A percentile compares a stretch with the other conserved stretches of the same genome.
Conservation (phyloP, 805 yeast genomes). For the Monosporozyma solicola region DNA sequence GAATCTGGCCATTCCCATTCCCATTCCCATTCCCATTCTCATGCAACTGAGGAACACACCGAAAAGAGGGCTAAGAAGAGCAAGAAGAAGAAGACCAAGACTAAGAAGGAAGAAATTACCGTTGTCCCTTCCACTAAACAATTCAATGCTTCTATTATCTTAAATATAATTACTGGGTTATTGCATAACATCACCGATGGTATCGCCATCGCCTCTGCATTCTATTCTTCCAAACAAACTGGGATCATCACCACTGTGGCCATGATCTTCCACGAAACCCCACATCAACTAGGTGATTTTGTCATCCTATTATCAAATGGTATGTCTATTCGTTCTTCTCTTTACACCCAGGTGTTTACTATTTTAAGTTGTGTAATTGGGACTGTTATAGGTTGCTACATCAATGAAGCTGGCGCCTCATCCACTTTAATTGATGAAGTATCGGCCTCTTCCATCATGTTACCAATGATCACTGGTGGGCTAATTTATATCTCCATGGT, state of each 20-base stretch:
- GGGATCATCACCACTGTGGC: constrained; percentile 67
- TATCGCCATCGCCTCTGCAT: constrained; percentile 62
- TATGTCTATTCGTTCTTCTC: constrained; percentile 53
- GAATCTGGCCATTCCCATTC: constrained; percentile 33
- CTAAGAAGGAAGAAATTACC: constrained; percentile 11
- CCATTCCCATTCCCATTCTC: constrained; percentile 39
- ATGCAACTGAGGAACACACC: neutral
- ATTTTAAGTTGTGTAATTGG: constrained; percentile 60
- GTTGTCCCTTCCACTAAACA: constrained; percentile 10
- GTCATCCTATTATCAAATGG: constrained; percentile 61
- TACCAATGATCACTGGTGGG: constrained; percentile 73
- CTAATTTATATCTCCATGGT: constrained; percentile 64
- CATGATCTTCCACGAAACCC: constrained; percentile 67
- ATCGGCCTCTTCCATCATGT: constrained; percentile 16
- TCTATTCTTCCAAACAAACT: constrained; percentile 46
- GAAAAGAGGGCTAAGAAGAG: neutral
- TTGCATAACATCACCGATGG: constrained; percentile 75
- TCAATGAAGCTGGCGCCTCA: constrained; percentile 32
- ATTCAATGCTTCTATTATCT: constrained; percentile 44
- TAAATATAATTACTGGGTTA: constrained; percentile 62
- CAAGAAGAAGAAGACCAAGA: neutral
- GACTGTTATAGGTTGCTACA: constrained; percentile 51
- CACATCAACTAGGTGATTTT: constrained; percentile 76
- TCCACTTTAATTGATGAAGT: neutral
- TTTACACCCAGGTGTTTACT: constrained; percentile 58